A percentile compares a stretch with the other conserved stretches of the same genome.
Evolutionary conservation across 345 rosid species (phyloP).

Genomic region (Corymbia maculata): DNA sequence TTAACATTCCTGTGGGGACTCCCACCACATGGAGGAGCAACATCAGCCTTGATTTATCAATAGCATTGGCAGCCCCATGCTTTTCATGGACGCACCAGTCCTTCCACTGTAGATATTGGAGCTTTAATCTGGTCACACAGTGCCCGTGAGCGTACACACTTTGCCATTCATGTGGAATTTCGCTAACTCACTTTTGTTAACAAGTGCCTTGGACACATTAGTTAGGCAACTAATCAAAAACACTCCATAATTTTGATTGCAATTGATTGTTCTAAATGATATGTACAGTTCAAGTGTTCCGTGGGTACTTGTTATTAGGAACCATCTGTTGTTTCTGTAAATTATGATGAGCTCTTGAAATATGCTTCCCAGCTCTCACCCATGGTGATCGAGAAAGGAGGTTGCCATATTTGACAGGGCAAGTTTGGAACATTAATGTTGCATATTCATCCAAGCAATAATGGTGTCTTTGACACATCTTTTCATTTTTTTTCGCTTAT

Average conservation of each 20-base stretch:
- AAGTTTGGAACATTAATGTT: background rate
- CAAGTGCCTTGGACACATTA: background rate
- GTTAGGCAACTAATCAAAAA: background rate
- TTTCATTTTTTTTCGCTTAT: background rate
- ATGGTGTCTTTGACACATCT: background rate
- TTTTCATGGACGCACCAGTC: background rate
- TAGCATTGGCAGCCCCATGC: background rate
- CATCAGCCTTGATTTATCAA: background rate
- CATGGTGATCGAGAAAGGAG: background rate
- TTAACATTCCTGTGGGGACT: background rate
- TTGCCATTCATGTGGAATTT: background rate
- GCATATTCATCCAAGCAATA: background rate
- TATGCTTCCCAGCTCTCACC: background rate
- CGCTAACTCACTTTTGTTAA: background rate
- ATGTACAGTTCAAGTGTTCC: background rate
- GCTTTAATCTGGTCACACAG: background rate
- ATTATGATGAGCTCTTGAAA: background rate
- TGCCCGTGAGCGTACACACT: background rate
- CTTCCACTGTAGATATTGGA: background rate
- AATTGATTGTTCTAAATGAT: background rate
- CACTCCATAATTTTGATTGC: background rate
- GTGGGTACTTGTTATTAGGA: fast-evolving
- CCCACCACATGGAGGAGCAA: background rate
- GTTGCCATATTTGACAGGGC: background rate
- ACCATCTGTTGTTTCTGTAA: background rate